These are phyloP conservation scores for Ogataea paraovalis DNA, from an alignment of 805 yeast species.

Conservation along the genomic window DNA sequence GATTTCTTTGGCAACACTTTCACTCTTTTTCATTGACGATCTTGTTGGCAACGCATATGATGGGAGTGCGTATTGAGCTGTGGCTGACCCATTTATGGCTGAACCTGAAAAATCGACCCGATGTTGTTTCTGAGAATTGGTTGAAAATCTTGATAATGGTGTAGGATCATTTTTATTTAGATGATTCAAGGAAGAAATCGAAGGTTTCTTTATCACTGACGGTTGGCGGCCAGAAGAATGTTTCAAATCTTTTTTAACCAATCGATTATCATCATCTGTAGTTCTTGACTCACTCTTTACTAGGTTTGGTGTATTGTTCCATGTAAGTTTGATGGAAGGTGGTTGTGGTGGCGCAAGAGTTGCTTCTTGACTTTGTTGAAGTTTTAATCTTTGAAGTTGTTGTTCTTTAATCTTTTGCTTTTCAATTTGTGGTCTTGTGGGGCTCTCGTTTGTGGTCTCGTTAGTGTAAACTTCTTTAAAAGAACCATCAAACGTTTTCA, in stretches of 20 bases:
- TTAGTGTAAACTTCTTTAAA: slow-evolving; percentile 23
- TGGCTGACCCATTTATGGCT: background rate
- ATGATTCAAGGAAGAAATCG: background rate
- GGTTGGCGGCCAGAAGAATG: background rate
- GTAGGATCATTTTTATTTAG: no score
- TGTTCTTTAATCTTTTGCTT: slow-evolving; percentile 21
- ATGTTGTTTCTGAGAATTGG: no score
- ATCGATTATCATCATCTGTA: background rate
- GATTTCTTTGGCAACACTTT: background rate
- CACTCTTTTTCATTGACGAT: slow-evolving; percentile 13
- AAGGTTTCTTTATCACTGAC: background rate
- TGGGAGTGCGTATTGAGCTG: slow-evolving; percentile 7
- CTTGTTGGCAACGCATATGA: slow-evolving; percentile 19
- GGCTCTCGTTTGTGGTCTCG: slow-evolving; percentile 20
- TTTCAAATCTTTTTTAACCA: background rate
- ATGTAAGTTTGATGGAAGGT: background rate
- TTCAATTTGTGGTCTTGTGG: slow-evolving; percentile 26
- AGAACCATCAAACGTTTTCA: slow-evolving; percentile 20
- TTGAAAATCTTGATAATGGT: no score
- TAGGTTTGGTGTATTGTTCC: background rate
- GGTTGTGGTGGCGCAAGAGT: background rate
- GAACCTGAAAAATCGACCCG: no score
- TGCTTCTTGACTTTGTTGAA: background rate
- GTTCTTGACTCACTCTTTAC: background rate
- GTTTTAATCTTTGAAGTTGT: slow-evolving; percentile 13